Evolutionary conservation across 306 rosid genomes (phyloP).

Genomic region (Corylus avellana): DNA sequence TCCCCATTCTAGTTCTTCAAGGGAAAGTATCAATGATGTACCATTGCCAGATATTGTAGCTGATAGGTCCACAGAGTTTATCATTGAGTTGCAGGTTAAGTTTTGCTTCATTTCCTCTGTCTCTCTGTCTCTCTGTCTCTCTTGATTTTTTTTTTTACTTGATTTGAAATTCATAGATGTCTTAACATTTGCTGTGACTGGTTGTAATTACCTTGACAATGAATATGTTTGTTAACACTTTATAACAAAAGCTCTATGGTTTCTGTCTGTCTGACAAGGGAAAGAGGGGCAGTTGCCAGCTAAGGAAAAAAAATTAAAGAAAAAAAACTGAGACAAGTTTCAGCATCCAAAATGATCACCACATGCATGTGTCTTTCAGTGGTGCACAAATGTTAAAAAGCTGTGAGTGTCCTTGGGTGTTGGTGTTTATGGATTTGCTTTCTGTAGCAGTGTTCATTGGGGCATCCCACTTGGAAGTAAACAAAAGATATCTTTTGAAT

Average conservation of each 20-base stretch:
- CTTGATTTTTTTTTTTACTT: neutral
- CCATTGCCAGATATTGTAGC: constrained; percentile 40
- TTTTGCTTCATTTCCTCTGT: constrained; percentile 19
- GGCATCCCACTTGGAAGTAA: neutral
- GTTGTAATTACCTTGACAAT: neutral
- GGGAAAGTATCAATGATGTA: constrained; percentile 39
- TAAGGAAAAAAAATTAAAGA: neutral
- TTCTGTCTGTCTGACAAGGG: neutral
- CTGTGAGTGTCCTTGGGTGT: neutral
- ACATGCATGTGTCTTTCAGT: neutral
- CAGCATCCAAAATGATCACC: neutral
- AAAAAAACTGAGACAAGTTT: neutral
- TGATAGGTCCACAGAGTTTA: constrained; percentile 49
- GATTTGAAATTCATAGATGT: constrained; percentile 8
- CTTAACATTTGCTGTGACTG: neutral
- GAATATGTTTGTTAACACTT: neutral
- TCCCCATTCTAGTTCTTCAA: constrained; percentile 32
- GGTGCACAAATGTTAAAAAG: neutral
- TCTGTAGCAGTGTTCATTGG: neutral
- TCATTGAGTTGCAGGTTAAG: constrained; percentile 81
- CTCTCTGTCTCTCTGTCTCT: neutral
- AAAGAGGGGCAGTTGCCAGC: neutral
- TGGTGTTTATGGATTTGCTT: neutral
- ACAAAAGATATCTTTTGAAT: no score
- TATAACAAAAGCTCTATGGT: neutral